phyloP scores from a whole-genome alignment of 1,139 yeast species.

The Yamadazyma jaroonii region DNA sequence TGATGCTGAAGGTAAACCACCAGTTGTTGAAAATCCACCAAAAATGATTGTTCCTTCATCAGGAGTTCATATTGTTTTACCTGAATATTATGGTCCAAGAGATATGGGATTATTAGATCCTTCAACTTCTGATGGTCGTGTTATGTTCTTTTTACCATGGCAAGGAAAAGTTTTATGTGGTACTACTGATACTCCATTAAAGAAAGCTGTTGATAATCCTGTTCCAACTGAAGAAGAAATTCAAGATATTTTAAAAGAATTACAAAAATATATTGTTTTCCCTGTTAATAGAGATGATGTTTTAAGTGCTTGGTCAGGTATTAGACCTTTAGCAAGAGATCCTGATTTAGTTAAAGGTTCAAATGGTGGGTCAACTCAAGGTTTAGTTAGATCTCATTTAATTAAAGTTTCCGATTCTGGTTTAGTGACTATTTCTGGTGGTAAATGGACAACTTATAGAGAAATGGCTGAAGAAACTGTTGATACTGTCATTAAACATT shows the following conservation, averaged over 20 bases:
- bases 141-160: slow-evolving; percentile 97
- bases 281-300: slow-evolving; percentile 90
- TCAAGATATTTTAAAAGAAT: slow-evolving; percentile 80
- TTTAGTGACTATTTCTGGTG: slow-evolving; percentile 88
- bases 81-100: slow-evolving; percentile 88
- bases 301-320: slow-evolving; percentile 95
- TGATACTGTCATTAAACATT: slow-evolving; percentile 62
- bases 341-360: slow-evolving; percentile 55
- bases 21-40: slow-evolving; percentile 45
- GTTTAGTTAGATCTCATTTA: slow-evolving; percentile 87
- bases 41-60: slow-evolving; percentile 92
- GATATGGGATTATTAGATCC: slow-evolving; percentile 91
- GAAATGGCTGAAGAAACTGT: slow-evolving; percentile 97
- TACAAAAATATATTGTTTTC: slow-evolving; percentile 86
- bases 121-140: slow-evolving; percentile 91
- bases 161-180: slow-evolving; percentile 97
- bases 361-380: slow-evolving; percentile 42
- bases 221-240: slow-evolving; percentile 87
- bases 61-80: slow-evolving; percentile 90
- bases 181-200: slow-evolving; percentile 85
- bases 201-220: slow-evolving; percentile 78
- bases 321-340: slow-evolving; percentile 90
- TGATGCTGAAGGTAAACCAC: slow-evolving; percentile 63
- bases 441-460: slow-evolving; percentile 98
- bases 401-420: slow-evolving; percentile 71